Evolutionary conservation across 179 eudicot genomes (phyloP).

Genomic region (Corrigiola litoralis): DNA sequence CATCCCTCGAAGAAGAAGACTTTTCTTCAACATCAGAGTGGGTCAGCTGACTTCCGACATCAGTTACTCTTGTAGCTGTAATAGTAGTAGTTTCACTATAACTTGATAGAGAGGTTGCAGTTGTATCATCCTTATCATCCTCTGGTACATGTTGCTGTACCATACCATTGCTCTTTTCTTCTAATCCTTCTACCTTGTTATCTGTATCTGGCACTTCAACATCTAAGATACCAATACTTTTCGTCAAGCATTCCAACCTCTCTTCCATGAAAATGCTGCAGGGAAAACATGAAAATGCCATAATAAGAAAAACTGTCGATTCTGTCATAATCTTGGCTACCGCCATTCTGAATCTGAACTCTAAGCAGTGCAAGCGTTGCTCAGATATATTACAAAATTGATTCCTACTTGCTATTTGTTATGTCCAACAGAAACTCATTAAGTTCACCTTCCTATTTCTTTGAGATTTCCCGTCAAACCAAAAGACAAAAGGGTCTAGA

Average conservation of each 20-base stretch:
- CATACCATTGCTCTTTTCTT: constrained; percentile 27
- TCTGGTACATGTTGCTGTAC: constrained; percentile 29
- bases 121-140: constrained; percentile 35
- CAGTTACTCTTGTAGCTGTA: constrained; percentile 29
- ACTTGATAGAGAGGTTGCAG: constrained; percentile 39
- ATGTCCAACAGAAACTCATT: too few relatives aligned
- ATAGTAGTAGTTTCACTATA: constrained; percentile 31
- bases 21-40: constrained; percentile 32
- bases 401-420: background rate
- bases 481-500: too few relatives aligned
- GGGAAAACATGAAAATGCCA: constrained; percentile 7
- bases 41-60: constrained; percentile 34
- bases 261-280: constrained; percentile 87
- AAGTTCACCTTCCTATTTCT: too few relatives aligned
- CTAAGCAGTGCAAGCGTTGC: background rate
- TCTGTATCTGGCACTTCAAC: constrained; percentile 35
- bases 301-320: constrained; percentile 1
- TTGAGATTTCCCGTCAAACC: too few relatives aligned
- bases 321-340: background rate
- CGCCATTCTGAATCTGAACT: background rate
- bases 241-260: constrained; percentile 73
- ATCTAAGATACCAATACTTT: constrained; percentile 47
- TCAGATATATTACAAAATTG: background rate
- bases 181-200: constrained; percentile 35
- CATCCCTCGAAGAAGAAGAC: constrained; percentile 26